Conservation (phyloP, 2,329 filamentous ascomycete genomes). For the Lithohypha guttulata region DNA sequence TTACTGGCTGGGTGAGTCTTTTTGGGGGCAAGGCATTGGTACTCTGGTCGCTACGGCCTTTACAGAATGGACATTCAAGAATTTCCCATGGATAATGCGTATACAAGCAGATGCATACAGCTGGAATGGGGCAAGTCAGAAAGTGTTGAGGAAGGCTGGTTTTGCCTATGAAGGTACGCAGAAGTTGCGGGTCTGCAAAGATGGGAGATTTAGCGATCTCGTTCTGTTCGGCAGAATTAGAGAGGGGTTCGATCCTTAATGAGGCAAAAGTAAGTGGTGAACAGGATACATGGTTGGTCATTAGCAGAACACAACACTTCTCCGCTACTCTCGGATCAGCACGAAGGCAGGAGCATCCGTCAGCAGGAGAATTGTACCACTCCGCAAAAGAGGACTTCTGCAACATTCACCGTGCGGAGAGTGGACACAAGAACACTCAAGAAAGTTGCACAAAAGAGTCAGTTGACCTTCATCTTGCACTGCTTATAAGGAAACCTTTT, state of each 20-base stretch:
- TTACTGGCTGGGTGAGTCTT: slow-evolving; percentile 10
- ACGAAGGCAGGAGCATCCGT: too few relatives aligned
- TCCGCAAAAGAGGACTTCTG: too few relatives aligned
- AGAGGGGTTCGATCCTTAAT: not conserved
- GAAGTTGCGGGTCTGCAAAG: slow-evolving; percentile 8
- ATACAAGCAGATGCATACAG: slow-evolving; percentile 6
- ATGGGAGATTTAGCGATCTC: slow-evolving; percentile 7
- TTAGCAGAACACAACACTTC: too few relatives aligned
- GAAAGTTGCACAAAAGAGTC: too few relatives aligned
- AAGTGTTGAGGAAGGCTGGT: slow-evolving; percentile 9
- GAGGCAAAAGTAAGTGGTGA: too few relatives aligned
- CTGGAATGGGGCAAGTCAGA: slow-evolving; percentile 9
- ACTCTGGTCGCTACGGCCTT: slow-evolving; percentile 7
- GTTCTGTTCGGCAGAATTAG: slow-evolving; percentile 2
- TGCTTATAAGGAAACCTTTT: too few relatives aligned
- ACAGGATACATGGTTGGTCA: too few relatives aligned
- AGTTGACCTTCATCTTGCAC: too few relatives aligned
- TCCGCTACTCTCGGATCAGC: too few relatives aligned
- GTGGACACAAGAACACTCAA: too few relatives aligned
- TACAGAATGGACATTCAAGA: slow-evolving; percentile 5
- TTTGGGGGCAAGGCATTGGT: slow-evolving; percentile 8
- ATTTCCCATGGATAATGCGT: slow-evolving; percentile 8
- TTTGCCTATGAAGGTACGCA: slow-evolving; percentile 3
- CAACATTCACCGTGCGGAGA: too few relatives aligned
- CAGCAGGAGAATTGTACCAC: too few relatives aligned